Evolutionary conservation across 164 flowering plant genomes (phyloP), one percentile per base, ranked within the genome.

Genomic region (Protea cynaroides): DNA sequence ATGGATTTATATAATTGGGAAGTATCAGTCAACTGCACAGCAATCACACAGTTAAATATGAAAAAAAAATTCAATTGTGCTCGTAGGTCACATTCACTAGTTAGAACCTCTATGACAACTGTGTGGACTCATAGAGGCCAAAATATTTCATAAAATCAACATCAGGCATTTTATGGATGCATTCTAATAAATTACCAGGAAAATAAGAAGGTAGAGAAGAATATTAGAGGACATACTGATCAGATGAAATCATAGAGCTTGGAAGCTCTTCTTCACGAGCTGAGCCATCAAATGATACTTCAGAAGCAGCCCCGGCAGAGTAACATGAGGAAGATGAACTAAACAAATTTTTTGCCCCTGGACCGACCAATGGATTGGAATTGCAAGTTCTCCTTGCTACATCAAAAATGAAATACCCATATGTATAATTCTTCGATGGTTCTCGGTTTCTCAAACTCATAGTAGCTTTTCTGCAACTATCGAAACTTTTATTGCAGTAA

Each of bases 221-320:
- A 34, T 11, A 17, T 25, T 56, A 61, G 46, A 34, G 37, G 36
- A 74, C 86, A 63, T 82, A 92, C 98, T 78, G 72, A 23, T 79
- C 82, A 58, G 82, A 66, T 37, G 77, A 61, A 71, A 62, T 70
- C 7, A 74, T 70, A 50, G 84, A 71, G 69, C 47, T 71, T 6
- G 59, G 66, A 58, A 61, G 47, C 68, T 72, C 84, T 25, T 80
- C 92, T 53, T 80, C 84, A 47, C 62, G 71, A 43, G 79, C 67
- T 47, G 74, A 72, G 23, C 84, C 83, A 65, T 85, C 82, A 63
- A 74, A 64, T 0, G 90, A 74, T 58, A 84, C 72, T 69, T 84
- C 86, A 68, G 82, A 79, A 69, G 84, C 85, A 68, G 88, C 72
- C 11, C 89, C 86, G 58, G 79, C 67, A 38, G 73, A 63, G 17